Conservation (phyloP, 2,329 filamentous ascomycete genomes). For the Cladosporium sphaerospermum region DNA sequence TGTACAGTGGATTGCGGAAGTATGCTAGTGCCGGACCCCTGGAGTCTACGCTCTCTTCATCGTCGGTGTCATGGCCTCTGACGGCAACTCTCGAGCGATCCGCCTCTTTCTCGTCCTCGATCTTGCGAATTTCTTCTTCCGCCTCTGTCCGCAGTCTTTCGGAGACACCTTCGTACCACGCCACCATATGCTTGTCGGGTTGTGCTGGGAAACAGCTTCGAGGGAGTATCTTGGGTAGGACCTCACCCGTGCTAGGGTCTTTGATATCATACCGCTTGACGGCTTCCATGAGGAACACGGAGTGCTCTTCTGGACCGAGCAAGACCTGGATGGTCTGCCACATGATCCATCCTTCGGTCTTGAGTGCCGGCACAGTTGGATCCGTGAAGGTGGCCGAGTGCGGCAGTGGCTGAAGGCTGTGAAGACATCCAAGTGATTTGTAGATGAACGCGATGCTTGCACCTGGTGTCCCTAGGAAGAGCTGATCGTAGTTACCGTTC, state of each 20-base stretch:
- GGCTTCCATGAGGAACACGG: conserved; percentile 73
- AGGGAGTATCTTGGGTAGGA: conserved; percentile 57
- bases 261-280: conserved; percentile 70
- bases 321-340: conserved; percentile 92
- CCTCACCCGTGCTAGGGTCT: conserved; percentile 58
- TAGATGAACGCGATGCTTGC: conserved; percentile 85
- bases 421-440: conserved; percentile 82
- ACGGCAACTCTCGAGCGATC: conserved; percentile 1
- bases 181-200: conserved; percentile 72
- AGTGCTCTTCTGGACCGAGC: conserved; percentile 81
- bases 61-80: conserved; percentile 21
- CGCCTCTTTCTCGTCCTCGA: conserved; percentile 6
- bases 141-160: conserved; percentile 62
- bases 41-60: conserved; percentile 38
- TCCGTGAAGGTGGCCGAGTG: conserved; percentile 57
- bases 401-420: conserved; percentile 59
- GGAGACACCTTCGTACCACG: conserved; percentile 77
- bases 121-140: conserved; percentile 32
- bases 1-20: conserved; percentile 45
- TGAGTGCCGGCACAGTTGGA: conserved; percentile 76
- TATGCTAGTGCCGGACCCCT: conserved; percentile 41
- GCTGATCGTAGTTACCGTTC: conserved; percentile 44
- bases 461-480: conserved; percentile 71
- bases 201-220: conserved; percentile 63
- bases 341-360: conserved; percentile 75